Evolutionary conservation across 2,329 filamentous ascomycete species (phyloP), one percentile per base, ranked within the genome.

Genomic region (Phaeosphaeriaceae sp.): DNA sequence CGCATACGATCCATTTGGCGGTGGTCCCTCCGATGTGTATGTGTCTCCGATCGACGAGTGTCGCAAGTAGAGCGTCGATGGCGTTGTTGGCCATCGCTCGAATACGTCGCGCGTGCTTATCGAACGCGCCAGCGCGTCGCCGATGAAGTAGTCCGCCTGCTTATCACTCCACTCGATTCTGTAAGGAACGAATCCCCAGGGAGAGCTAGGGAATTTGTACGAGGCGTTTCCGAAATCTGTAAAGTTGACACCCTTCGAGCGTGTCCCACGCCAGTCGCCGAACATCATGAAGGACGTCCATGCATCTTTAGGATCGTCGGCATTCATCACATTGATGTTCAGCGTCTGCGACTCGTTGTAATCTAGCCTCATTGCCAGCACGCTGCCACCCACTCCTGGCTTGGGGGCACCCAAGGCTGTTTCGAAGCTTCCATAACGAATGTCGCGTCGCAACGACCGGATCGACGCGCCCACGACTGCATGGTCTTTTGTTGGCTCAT

Each of bases 31-130:
- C 65, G 76, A 80, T 15, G 66, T 76, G 52, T 76, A 74, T 10
- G 60, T 54, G 57, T 81, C 76, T 9, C 80, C 80, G 20, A 71
- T 73, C 0, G 78, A 81, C 78, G 79, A 82, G 62, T 82, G 80
- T 57, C 78, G 75, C 56, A 80, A 72, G 48, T 75, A 70, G 13
- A 81, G 58, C 15, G 78, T 70, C 11, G 74, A 69, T 3, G 80
- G 78, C 15, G 74, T 71, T 6, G 65, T 69, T 1, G 77, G 76
- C 11, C 80, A 53, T 6, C 48, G 57, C 22, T 59, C 56, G 22
- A 69, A 58, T 21, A 68, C 67, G 42, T 67, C 73, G 48, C 48
- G 69, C 21, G 70, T 15, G 27, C 40, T 73, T 27, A 66, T 64
- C 36, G 64, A 71, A 13, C 71, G 68, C n/a, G 67, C 67, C 33